Percentiles rank a stretch among this genome's conserved stretches.
Conservation (phyloP, 2,329 filamentous ascomycete genomes). For the Exophiala phaeomuriformis region DNA sequence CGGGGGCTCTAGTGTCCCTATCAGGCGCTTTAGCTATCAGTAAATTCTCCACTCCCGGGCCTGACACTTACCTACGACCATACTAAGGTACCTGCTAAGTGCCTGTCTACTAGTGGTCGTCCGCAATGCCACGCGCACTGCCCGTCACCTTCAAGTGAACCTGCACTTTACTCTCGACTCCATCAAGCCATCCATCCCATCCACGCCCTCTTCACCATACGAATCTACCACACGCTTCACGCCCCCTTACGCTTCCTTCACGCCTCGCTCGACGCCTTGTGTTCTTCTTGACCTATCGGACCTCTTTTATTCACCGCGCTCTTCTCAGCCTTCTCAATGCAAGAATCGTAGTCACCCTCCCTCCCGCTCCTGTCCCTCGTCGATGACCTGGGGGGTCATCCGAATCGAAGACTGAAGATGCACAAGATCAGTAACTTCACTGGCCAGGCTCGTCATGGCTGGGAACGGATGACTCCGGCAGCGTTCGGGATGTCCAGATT, state of each 20-base stretch:
- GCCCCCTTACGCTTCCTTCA: not conserved
- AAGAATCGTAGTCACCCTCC: conserved; percentile 17
- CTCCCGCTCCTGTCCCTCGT: conserved; percentile 19
- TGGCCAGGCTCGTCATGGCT: conserved; percentile 58
- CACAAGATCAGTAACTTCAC: conserved; percentile 64
- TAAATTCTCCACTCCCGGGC: no score
- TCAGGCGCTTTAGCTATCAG: no score
- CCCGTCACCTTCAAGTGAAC: not conserved
- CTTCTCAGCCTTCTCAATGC: conserved; percentile 17
- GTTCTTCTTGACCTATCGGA: not conserved
- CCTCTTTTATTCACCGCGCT: not conserved
- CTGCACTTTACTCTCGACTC: not conserved
- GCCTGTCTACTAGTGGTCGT: no score
- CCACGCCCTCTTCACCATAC: not conserved
- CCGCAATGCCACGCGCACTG: not conserved
- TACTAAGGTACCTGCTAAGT: no score
- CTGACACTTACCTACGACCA: no score
- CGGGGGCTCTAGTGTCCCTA: no score
- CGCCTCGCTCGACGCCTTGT: not conserved
- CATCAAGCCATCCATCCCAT: not conserved
- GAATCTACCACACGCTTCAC: not conserved
- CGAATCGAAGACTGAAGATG: conserved; percentile 49
- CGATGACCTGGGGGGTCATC: conserved; percentile 27
- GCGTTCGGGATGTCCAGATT: conserved; percentile 57
- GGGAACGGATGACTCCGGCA: conserved; percentile 59